A percentile compares a stretch with the other conserved stretches of the same genome.
These are phyloP conservation scores for Odontarrhena argentea DNA, from an alignment of 345 rosid genomes.

Conservation along the genomic window DNA sequence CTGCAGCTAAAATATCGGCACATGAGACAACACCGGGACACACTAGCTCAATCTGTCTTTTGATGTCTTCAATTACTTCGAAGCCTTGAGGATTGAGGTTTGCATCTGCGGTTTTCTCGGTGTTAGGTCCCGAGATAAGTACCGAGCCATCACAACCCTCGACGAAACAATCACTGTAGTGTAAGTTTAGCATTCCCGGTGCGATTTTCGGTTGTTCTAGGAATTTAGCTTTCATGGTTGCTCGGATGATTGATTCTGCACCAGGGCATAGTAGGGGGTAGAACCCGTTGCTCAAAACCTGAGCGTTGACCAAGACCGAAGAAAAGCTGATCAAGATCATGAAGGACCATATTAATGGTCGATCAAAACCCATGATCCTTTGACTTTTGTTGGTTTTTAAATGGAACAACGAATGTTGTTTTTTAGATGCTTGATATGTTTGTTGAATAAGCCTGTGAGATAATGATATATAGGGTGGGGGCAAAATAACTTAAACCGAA, in stretches of 20 bases:
- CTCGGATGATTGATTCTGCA: background rate
- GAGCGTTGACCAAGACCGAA: background rate
- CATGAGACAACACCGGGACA: constrained; percentile 41
- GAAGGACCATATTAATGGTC: background rate
- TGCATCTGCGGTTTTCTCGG: constrained; percentile 12
- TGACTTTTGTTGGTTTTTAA: too few species aligned
- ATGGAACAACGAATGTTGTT: too few species aligned
- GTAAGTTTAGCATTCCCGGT: constrained; percentile 18
- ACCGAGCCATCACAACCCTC: constrained; percentile 19
- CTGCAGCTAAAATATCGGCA: constrained; percentile 45
- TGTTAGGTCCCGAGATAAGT: constrained; percentile 12
- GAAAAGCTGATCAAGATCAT: too few species aligned
- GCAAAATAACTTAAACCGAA: too few species aligned
- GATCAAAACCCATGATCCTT: background rate
- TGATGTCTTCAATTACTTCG: constrained; percentile 3
- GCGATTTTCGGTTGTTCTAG: background rate
- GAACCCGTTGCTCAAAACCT: background rate
- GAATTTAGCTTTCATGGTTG: constrained; percentile 1
- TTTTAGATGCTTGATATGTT: too few species aligned
- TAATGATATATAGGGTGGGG: too few species aligned
- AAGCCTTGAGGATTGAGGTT: constrained; percentile 10
- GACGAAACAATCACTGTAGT: background rate
- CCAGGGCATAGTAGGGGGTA: background rate
- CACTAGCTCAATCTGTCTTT: background rate
- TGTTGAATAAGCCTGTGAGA: too few species aligned